Evolutionary conservation across 768 basidiomycete species (phyloP).

Genomic region (Austroboletus eburneus): DNA sequence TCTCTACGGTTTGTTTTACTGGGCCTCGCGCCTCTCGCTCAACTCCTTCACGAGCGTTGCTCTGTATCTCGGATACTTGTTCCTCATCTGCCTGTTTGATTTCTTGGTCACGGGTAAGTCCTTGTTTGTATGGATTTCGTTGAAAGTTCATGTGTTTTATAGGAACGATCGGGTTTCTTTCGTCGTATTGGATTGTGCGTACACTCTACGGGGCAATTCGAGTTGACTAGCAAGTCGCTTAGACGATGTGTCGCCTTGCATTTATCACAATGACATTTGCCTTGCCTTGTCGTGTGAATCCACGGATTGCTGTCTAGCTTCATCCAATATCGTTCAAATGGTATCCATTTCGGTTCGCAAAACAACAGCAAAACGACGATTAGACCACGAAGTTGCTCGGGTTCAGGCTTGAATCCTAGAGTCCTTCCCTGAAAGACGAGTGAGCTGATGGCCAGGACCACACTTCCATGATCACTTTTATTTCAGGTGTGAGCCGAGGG

Average conservation of each 20-base stretch:
- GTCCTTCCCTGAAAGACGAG: conserved; percentile 49
- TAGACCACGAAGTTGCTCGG: too few relatives aligned
- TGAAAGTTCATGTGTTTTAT: conserved; percentile 6
- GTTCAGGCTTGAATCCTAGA: conserved; percentile 73
- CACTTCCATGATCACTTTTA: conserved; percentile 78
- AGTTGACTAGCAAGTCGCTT: conserved; percentile 47
- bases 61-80: conserved; percentile 88
- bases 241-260: conserved; percentile 9
- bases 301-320: too few relatives aligned
- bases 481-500: conserved; percentile 86
- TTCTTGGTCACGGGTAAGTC: conserved; percentile 79
- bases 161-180: conserved; percentile 90
- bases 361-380: too few relatives aligned
- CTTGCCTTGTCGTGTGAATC: background rate
- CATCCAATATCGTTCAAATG: background rate
- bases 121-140: background rate
- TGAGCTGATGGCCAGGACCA: conserved; percentile 30
- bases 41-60: conserved; percentile 76
- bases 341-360: too few relatives aligned
- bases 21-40: conserved; percentile 81
- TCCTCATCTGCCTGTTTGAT: conserved; percentile 75
- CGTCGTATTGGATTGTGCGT: conserved; percentile 87
- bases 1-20: conserved; percentile 85
- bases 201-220: conserved; percentile 80
- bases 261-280: conserved; percentile 6